Conservation (phyloP, 306 rosid species). For the Malus fusca region DNA sequence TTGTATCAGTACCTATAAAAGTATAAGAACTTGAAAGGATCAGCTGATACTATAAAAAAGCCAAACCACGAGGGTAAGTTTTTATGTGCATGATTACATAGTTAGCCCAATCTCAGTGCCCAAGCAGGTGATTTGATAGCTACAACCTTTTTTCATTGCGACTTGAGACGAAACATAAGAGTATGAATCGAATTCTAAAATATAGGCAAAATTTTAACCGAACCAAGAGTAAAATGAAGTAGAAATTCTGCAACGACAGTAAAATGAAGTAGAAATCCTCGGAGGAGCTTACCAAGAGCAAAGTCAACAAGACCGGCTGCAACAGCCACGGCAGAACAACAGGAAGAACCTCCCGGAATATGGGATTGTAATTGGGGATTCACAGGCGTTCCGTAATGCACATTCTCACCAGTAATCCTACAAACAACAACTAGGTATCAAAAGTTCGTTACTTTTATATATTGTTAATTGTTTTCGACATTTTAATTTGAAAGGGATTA, state of each 20-base stretch:
- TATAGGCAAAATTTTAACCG: not conserved
- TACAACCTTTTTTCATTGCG: not conserved
- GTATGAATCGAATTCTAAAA: not conserved
- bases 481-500: not conserved
- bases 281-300: conserved; percentile 45
- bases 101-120: not conserved
- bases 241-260: not conserved
- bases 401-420: conserved; percentile 63
- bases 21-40: conserved; percentile 7
- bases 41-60: not conserved
- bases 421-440: not conserved
- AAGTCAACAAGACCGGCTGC: conserved; percentile 66
- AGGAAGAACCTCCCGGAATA: conserved; percentile 66
- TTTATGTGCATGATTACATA: not conserved
- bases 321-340: conserved; percentile 79
- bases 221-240: not conserved
- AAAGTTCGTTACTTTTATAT: not conserved
- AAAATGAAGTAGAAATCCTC: not conserved
- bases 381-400: conserved; percentile 58
- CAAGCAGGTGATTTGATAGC: not conserved
- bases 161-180: not conserved
- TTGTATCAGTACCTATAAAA: conserved; percentile 69
- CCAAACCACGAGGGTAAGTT: not conserved
- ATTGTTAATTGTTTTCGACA: not conserved
- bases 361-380: conserved; percentile 46